Evolutionary conservation across 148 eudicot genomes (phyloP), one percentile per base, ranked within the genome.

Genomic region (Rhododendron mucronatum): DNA sequence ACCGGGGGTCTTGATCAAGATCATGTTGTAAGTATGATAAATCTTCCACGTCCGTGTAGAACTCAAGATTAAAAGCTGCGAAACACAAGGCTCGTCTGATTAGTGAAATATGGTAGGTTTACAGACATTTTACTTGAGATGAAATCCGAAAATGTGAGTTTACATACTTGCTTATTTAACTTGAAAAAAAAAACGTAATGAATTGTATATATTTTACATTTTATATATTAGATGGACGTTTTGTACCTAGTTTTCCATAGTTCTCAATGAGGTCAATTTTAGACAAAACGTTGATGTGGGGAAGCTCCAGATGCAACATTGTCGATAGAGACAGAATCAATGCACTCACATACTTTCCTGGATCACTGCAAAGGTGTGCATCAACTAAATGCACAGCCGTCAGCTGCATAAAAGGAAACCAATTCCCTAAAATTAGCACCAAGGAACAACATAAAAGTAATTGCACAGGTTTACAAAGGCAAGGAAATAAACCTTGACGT

Each of bases 231-330:
- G 53, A 86, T 79, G 47, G 61, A 41, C 23, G n/a, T 35, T n/a
- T 65, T 65, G 53, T 87, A 95, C 99, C 98, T 90, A 97, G 92
- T 88, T 90, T 95, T 82, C 99, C 99, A 47, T 97, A 97, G 91
- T 87, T 93, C 89, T 97, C 98, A 86, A 95, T 95, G 33, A 97
- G 93, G 86, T 97, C 99, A 57, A 97, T 95, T 91, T 97, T 97
- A 1, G 99, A 97, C 84, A 97, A 86, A 45, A 97, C 98, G 88
- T 97, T 97, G 87, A 97, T 90, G 89, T 97, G 99, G 45, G 99
- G 99, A 92, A 97, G 98, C 86, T 97, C 99, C 94, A 97, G 61
- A 89, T 97, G 99, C 48, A 97, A 87, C 98, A 97, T 97, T 78
- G 98, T 97, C 84, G 99, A 95, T 85, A 97, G 84, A 30, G 98